Evolutionary conservation across 257 asterid genomes (phyloP), one percentile per base, ranked within the genome.

Genomic region (Petrea volubilis): DNA sequence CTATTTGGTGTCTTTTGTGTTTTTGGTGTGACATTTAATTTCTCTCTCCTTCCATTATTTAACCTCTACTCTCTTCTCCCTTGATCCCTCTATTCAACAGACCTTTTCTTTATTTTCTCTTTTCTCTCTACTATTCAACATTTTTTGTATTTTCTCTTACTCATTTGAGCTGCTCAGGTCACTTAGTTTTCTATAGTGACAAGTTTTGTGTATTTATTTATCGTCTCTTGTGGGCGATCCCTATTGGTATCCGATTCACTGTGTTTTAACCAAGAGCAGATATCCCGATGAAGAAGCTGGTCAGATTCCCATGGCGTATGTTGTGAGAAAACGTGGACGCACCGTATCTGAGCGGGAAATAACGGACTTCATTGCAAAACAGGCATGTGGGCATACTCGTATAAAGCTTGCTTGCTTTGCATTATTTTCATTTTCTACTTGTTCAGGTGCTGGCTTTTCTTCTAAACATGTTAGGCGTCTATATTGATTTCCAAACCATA

Each of bases 271-370:
- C 14, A 27, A 44, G 64, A 65, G 63, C 82, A 94, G 99, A 69
- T 94, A 83, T 80, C 99, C 98, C 0, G 96, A 94, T 72, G 97
- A 94, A 60, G 97, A 85, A 73, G 97, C 97, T 7, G 99, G 99
- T 24, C 82, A 94, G 87, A 88, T 91, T 80, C 99, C 99, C 3
- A 84, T 94, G 99, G 97, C 99, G 33, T 94, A 82, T 73, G 40
- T 94, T 28, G 97, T 94, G 58, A 84, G 96, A 67, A 89, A 79
- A 78, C 95, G 96, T 5, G 92, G 93, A 47, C 80, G 82, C 82
- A 75, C 68, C 13, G 84, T 91, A 29, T 76, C 85, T 0, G 96
- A 86, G 59, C 27, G 87, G 31, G 85, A 88, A 73, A 84, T 94
- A 62, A 89, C 89, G 95, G 87, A 87, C 28, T 46, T 59, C 64